phyloP scores from a whole-genome alignment of 2,329 filamentous ascomycete species.

The Aspergillus uvarum region DNA sequence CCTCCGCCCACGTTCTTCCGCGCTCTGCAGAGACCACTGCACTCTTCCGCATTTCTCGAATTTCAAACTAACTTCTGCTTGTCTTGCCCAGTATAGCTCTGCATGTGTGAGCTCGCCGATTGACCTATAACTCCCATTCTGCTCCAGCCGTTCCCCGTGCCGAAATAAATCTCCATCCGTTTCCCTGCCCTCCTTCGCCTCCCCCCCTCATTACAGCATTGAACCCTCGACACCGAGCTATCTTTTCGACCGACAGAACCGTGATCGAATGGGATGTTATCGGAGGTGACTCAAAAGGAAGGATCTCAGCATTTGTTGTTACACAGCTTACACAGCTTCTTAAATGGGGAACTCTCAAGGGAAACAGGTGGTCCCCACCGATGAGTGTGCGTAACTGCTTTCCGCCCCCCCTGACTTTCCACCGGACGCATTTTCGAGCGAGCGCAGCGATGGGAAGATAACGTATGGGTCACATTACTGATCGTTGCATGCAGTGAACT shows the following conservation, averaged over 20 bases:
- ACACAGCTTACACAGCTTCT: slow-evolving; percentile 23
- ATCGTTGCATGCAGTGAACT: slow-evolving; percentile 65
- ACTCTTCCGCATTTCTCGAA: slow-evolving; percentile 16
- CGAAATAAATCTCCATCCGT: background rate
- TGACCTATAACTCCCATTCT: slow-evolving; percentile 12
- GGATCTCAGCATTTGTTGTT: slow-evolving; percentile 19
- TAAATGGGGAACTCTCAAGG: slow-evolving; percentile 92
- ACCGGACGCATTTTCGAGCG: background rate
- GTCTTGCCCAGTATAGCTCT: slow-evolving; percentile 14
- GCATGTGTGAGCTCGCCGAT: slow-evolving; percentile 12
- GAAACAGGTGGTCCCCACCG: slow-evolving; percentile 87
- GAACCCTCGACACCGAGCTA: background rate
- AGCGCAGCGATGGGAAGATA: background rate
- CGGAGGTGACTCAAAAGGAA: slow-evolving; percentile 26
- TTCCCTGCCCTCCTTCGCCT: slow-evolving; percentile 1
- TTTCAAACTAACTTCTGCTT: slow-evolving; percentile 12
- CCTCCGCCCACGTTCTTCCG: slow-evolving; percentile 22
- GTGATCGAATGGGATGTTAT: slow-evolving; percentile 20
- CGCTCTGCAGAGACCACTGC: slow-evolving; percentile 11
- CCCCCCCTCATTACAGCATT: background rate
- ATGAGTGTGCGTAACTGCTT: slow-evolving; percentile 69
- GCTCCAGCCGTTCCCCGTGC: background rate
- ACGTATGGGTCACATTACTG: slow-evolving; percentile 6
- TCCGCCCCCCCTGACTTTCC: background rate
- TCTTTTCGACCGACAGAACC: background rate